Evolutionary conservation across 202 grass and related monocot genomes (phyloP), one percentile per base, ranked within the genome.

Genomic region (Alloteropsis angusta): DNA sequence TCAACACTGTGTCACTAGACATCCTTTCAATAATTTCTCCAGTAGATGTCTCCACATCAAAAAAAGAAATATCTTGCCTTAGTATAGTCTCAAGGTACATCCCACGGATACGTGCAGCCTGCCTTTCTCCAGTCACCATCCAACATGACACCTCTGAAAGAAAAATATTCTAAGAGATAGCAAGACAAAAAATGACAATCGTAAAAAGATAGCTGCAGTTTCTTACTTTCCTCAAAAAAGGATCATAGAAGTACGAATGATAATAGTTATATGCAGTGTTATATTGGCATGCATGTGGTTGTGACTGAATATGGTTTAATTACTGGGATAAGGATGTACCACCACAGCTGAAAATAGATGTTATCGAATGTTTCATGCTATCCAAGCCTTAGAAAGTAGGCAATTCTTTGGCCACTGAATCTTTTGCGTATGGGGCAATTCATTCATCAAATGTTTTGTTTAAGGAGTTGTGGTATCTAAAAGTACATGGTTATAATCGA

Each of bases 21-120:
- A 94, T 94, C 58, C 92, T 88, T 47, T 88, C 85, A 60, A 87
- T 88, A 32, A 90, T 87, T 85, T 93, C 80, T 42, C 93, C 93
- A 18, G 93, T 88, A 49, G 85, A 80, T 4, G 87, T 85, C 68
- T 97, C 90, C 19, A 66, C 76, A 26, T 97, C 93, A 75, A 93
- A 97, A 39, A 93, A 97, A 30, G 78, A 47, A 61, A 92, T 82
- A 68, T 96, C 93, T 70, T 92, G 93, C 79, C 85, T 77, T 36
- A 95, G 87, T 84, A 96, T 92, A 38, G 93, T 61, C 71, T 90
- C 83, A n/a, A 96, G 87, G 77, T 97, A 97, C 28, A 90, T 36
- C 3, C 85, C 76, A n/a, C 90, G 87, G 82, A 97, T 93, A 25
- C 93, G 71, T 77, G 90, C 83, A 13, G 90, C 85, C 60, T 93